Conservation (phyloP, 2,329 filamentous ascomycete genomes). For the Didymella exigua region DNA sequence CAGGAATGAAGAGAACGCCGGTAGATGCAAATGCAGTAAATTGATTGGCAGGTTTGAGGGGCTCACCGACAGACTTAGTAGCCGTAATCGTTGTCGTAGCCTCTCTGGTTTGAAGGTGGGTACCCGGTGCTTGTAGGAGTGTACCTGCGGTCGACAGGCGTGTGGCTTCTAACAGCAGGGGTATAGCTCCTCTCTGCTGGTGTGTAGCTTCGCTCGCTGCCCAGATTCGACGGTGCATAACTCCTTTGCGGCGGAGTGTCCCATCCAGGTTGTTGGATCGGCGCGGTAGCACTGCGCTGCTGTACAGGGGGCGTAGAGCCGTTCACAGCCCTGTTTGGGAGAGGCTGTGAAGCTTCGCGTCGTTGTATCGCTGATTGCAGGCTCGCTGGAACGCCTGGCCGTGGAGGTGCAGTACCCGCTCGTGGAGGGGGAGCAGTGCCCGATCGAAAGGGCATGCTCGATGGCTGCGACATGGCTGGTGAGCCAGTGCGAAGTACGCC, state of each 20-base stretch:
- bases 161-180: background rate
- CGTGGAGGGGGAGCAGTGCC: conserved; percentile 30
- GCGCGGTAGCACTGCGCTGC: conserved; percentile 45
- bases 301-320: conserved; percentile 26
- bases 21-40: conserved; percentile 14
- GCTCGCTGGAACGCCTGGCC: conserved; percentile 39
- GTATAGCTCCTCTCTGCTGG: conserved; percentile 17
- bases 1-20: conserved; percentile 30
- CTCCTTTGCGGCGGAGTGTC: conserved; percentile 22
- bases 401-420: conserved; percentile 39
- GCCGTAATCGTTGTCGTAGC: conserved; percentile 28
- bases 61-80: conserved; percentile 7
- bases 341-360: conserved; percentile 42
- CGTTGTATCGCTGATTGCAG: conserved; percentile 47
- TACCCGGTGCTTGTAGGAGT: conserved; percentile 20
- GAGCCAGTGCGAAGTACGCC: conserved; percentile 36
- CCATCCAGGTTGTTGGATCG: conserved; percentile 38
- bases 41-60: background rate
- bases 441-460: conserved; percentile 28
- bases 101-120: conserved; percentile 24
- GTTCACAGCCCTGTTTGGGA: conserved; percentile 36
- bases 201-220: conserved; percentile 6
- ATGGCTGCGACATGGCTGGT: conserved; percentile 29
- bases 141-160: conserved; percentile 11
- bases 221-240: conserved; percentile 8